phyloP scores from a whole-genome alignment of 1,284 basidiomycete species.

The Ceratobasidium sp. region DNA sequence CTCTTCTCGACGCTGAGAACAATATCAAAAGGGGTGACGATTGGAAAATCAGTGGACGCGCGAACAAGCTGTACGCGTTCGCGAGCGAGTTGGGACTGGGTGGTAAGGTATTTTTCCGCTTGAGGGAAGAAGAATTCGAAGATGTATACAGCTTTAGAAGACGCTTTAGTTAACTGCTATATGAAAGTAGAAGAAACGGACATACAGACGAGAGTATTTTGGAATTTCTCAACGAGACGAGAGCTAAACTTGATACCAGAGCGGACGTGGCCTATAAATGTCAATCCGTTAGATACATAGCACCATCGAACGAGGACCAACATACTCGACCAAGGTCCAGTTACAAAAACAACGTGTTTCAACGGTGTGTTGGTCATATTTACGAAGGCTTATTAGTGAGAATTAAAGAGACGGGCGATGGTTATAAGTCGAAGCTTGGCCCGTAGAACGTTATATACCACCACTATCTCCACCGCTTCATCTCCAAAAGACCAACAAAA shows the following conservation, averaged over 20 bases:
- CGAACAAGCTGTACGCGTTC: not conserved
- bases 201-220: conserved; percentile 5
- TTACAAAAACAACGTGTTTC: conserved; percentile 26
- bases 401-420: too few species aligned
- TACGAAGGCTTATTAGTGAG: not conserved
- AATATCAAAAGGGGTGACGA: not conserved
- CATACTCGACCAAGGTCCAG: conserved; percentile 19
- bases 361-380: not conserved
- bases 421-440: too few species aligned
- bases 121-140: not conserved
- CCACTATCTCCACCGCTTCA: too few species aligned
- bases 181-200: not conserved
- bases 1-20: not conserved
- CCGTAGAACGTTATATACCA: too few species aligned
- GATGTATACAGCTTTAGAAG: conserved; percentile 4
- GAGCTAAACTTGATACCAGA: conserved; percentile 16
- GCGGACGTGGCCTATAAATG: conserved; percentile 22
- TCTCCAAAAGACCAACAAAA: too few species aligned
- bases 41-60: not conserved
- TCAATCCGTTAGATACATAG: not conserved
- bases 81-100: not conserved
- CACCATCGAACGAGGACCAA: too few species aligned
- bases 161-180: not conserved
- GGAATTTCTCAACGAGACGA: conserved; percentile 24
- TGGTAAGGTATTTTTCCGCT: not conserved